Evolutionary conservation across 2,329 filamentous ascomycete species (phyloP).

Genomic region (Lecanicillium sp.): DNA sequence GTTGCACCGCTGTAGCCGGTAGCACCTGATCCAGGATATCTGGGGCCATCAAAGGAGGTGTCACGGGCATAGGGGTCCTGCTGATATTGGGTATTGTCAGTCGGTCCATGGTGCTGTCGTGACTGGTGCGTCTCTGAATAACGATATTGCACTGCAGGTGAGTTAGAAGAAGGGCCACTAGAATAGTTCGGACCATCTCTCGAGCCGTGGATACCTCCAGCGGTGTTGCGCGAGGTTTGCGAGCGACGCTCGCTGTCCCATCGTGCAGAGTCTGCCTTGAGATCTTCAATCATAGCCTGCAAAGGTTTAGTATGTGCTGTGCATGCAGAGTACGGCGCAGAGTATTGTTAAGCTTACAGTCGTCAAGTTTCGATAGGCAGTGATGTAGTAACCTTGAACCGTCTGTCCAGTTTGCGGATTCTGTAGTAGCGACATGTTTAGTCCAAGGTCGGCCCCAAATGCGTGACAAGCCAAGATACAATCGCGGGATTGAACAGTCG

Average conservation of each 20-base stretch:
- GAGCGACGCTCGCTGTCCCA: slow-evolving; percentile 55
- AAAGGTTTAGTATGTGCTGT: slow-evolving; percentile 9
- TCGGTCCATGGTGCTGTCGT: slow-evolving; percentile 41
- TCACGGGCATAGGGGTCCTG: slow-evolving; percentile 31
- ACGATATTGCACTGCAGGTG: slow-evolving; percentile 49
- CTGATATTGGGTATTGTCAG: slow-evolving; percentile 26
- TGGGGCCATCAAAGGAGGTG: slow-evolving; percentile 32
- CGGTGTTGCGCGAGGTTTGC: slow-evolving; percentile 43
- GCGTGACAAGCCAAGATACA: too few relatives aligned
- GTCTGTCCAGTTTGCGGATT: slow-evolving; percentile 50
- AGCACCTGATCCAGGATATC: slow-evolving; percentile 43
- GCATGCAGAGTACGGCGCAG: not conserved
- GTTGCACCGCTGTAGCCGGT: slow-evolving; percentile 41
- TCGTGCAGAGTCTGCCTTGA: slow-evolving; percentile 54
- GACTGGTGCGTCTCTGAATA: slow-evolving; percentile 44
- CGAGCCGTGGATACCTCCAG: slow-evolving; percentile 51
- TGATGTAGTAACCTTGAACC: slow-evolving; percentile 68
- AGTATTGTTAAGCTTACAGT: slow-evolving; percentile 57
- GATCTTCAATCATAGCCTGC: slow-evolving; percentile 55
- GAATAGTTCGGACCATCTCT: slow-evolving; percentile 39
- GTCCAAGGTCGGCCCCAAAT: not conserved
- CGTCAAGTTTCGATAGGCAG: slow-evolving; percentile 70
- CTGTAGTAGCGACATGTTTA: slow-evolving; percentile 21
- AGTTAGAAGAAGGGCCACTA: slow-evolving; percentile 50
- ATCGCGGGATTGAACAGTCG: too few relatives aligned